Percentiles rank a stretch among this genome's conserved stretches.
These are phyloP conservation scores for Phoenix roebelenii DNA, from an alignment of 176 grass and related monocot genomes.

Conservation along the genomic window DNA sequence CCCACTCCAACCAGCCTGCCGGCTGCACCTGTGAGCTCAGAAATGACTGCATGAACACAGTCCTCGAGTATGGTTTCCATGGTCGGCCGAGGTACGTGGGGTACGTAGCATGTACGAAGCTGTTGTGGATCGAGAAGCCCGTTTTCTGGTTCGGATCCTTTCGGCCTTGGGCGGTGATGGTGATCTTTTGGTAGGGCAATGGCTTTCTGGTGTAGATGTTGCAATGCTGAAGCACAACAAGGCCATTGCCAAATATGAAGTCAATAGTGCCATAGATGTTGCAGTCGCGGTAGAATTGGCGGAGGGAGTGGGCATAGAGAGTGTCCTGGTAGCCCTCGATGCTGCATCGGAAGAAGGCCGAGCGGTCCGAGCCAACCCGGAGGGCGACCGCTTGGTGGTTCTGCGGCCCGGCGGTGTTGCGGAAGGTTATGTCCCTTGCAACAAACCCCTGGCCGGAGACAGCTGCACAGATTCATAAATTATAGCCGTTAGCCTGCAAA, in stretches of 20 bases:
- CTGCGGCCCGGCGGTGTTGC: conserved; percentile 65
- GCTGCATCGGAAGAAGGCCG: conserved; percentile 70
- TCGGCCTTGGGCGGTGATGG: conserved; percentile 61
- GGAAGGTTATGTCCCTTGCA: conserved; percentile 62
- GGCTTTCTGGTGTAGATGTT: conserved; percentile 26
- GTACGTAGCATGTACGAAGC: conserved; percentile 34
- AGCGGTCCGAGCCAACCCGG: conserved; percentile 70
- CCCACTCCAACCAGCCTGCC: conserved; percentile 69
- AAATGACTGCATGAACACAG: conserved; percentile 77
- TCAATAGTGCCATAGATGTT: conserved; percentile 62
- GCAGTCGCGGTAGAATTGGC: conserved; percentile 82
- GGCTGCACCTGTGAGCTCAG: conserved; percentile 40
- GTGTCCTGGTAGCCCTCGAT: conserved; percentile 90
- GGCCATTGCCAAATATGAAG: conserved; percentile 77
- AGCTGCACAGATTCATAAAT: conserved; percentile 19
- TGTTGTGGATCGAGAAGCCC: conserved; percentile 57
- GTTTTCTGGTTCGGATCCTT: conserved; percentile 64
- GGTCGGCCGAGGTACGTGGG: conserved; percentile 73
- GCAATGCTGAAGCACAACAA: conserved; percentile 53
- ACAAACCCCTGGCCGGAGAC: conserved; percentile 62
- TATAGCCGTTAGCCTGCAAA: background rate
- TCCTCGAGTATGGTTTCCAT: conserved; percentile 72
- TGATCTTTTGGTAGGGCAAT: conserved; percentile 33
- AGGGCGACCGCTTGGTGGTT: conserved; percentile 66
- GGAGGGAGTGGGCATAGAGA: conserved; percentile 81